Evolutionary conservation across 1,139 yeast genomes (phyloP).

Genomic region (Hyphopichia fennica): DNA sequence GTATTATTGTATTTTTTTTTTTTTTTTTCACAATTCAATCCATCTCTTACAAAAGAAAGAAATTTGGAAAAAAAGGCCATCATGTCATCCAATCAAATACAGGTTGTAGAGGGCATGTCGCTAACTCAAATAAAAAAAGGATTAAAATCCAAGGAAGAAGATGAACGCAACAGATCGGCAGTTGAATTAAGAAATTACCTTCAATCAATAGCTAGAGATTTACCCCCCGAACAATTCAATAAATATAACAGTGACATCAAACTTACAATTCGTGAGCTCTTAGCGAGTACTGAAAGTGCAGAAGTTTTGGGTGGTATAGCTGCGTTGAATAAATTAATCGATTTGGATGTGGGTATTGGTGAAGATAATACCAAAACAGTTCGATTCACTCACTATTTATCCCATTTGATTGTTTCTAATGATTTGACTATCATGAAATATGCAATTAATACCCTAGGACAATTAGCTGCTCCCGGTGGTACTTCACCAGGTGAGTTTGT

Average conservation of each 20-base stretch:
- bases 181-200: conserved; percentile 66
- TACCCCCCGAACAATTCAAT: conserved; percentile 75
- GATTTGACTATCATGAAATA: conserved; percentile 83
- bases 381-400: conserved; percentile 81
- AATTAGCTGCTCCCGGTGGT: conserved; percentile 86
- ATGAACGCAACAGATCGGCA: conserved; percentile 61
- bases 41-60: neutral
- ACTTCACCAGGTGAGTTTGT: conserved; percentile 89
- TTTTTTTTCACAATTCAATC: neutral
- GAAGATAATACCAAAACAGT: conserved; percentile 89
- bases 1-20: too few relatives aligned
- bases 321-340: conserved; percentile 85
- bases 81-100: conserved; percentile 35
- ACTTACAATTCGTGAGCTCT: conserved; percentile 80
- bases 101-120: conserved; percentile 50
- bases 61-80: neutral
- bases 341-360: conserved; percentile 66
- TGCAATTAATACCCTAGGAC: conserved; percentile 86
- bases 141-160: conserved; percentile 48
- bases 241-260: conserved; percentile 83
- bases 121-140: conserved; percentile 56
- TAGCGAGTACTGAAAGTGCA: conserved; percentile 69
- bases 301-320: conserved; percentile 88
- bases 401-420: conserved; percentile 77
- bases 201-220: conserved; percentile 70